Percentiles rank a stretch among this genome's conserved stretches.
These are phyloP conservation scores for Ogataea nitratoaversa DNA, from an alignment of 805 yeast genomes.

Conservation along the genomic window DNA sequence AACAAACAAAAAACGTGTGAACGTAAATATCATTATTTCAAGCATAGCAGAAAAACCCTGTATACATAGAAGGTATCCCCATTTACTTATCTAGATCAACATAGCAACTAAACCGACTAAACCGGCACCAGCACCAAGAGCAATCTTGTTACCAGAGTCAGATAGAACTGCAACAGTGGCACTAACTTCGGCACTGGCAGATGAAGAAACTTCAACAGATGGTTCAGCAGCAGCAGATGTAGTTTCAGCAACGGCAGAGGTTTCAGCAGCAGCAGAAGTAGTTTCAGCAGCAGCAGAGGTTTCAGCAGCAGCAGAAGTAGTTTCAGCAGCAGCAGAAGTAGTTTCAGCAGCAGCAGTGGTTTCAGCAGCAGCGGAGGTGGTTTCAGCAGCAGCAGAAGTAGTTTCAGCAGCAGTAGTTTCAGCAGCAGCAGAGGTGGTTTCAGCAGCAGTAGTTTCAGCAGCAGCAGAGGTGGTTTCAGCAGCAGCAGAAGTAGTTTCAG, in stretches of 20 bases:
- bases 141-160: constrained; percentile 17
- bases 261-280: constrained; percentile 1
- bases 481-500: constrained; percentile 4
- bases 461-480: constrained; percentile 15
- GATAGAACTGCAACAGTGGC: constrained; percentile 3
- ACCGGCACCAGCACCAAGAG: constrained; percentile 20
- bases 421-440: constrained; percentile 4
- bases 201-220: too few relatives aligned
- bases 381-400: neutral
- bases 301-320: constrained; percentile 1
- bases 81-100: constrained; percentile 12
- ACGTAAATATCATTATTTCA: too few relatives aligned
- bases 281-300: too few relatives aligned
- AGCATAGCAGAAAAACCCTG: too few relatives aligned
- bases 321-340: constrained; percentile 3
- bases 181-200: too few relatives aligned
- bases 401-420: constrained; percentile 2
- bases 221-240: constrained; percentile 4
- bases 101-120: constrained; percentile 17
- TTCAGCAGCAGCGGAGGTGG: neutral
- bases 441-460: constrained; percentile 5
- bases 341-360: constrained; percentile 5
- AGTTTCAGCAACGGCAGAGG: constrained; percentile 1
- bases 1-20: too few relatives aligned
- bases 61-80: too few relatives aligned